Evolutionary conservation across 768 basidiomycete genomes (phyloP), one percentile per base, ranked within the genome.

Genomic region (Clathrus columnatus): DNA sequence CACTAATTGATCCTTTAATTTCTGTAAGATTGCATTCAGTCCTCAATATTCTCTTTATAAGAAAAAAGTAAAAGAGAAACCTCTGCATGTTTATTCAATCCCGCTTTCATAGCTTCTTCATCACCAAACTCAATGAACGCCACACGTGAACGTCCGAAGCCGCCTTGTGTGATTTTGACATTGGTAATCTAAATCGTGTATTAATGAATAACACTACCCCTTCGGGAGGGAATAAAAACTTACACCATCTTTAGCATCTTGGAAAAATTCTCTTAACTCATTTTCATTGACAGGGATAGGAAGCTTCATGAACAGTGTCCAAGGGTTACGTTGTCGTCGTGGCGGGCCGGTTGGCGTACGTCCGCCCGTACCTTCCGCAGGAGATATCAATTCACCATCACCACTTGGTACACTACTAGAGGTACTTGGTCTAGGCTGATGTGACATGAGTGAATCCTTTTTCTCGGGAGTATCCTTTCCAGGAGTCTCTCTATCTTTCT

Each of bases 91-190:
- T 83, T 86, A 45, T 80, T 83, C 20, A 94, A 70, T 0, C 85
- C 92, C 18, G 74, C 78, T 61, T 81, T 87, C 87, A 93, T 89
- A 8, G 83, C 75, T 46, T 86, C 87, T 63, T 94, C 91, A 62
- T 90, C 87, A 4, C 82, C 85, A 68, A 95, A 96, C 64, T 95
- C 93, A 51, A 96, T 81, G 64, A 91, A 96, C 1, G 83, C 88
- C 55, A 91, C 73, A 60, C 76, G 81, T 53, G 70, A 70, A 26
- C 74, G 69, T 46, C 83, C 79, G 61, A 69, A 75, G 11, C 60
- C 67, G 52, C 66, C 61, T 29, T 69, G 60, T 0, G 86, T 87
- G 57, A 84, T 75, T 57, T 76, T 75, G 50, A 92, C 75, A 50
- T 80, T 78, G 27, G 81, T 83, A 62, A 92, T 85, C 84, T 88